These are phyloP conservation scores for Tolypocladium paradoxum DNA, from an alignment of 2,329 filamentous ascomycete genomes.

Conservation along the genomic window DNA sequence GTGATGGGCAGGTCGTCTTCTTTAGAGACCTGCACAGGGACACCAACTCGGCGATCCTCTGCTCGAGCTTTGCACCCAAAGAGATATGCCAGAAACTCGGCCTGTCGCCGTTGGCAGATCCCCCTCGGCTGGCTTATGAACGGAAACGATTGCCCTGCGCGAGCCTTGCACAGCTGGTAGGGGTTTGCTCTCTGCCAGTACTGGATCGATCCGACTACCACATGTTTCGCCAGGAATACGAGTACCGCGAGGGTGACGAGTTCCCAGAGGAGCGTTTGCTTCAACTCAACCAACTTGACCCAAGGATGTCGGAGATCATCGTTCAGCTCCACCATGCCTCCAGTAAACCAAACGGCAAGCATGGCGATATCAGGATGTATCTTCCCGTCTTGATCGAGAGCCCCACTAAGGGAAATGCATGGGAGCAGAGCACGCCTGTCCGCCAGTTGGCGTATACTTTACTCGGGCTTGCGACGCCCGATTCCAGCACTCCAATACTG, in stretches of 20 bases:
- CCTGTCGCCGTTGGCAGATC: slow-evolving; percentile 18
- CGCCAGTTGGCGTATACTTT: slow-evolving; percentile 45
- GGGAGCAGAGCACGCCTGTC: slow-evolving; percentile 40
- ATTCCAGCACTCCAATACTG: slow-evolving; percentile 11
- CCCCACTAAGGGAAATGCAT: slow-evolving; percentile 42
- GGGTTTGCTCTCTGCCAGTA: slow-evolving; percentile 13
- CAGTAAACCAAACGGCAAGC: neutral
- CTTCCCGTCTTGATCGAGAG: slow-evolving; percentile 53
- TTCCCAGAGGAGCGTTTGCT: slow-evolving; percentile 2
- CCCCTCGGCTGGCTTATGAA: slow-evolving; percentile 25
- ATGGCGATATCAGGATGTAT: slow-evolving; percentile 38
- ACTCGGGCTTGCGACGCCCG: slow-evolving; percentile 16
- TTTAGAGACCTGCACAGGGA: slow-evolving; percentile 49
- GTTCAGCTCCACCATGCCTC: slow-evolving; percentile 15
- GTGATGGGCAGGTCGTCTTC: slow-evolving; percentile 54
- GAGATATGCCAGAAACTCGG: slow-evolving; percentile 32
- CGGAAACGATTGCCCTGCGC: slow-evolving; percentile 15
- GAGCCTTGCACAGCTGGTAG: slow-evolving; percentile 18
- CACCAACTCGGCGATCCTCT: slow-evolving; percentile 12
- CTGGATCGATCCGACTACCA: slow-evolving; percentile 12
- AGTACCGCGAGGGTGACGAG: slow-evolving; percentile 8
- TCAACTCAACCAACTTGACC: slow-evolving; percentile 19
- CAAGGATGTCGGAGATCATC: slow-evolving; percentile 27
- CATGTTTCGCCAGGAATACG: slow-evolving; percentile 22
- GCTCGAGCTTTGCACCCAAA: slow-evolving; percentile 18